phyloP scores from a whole-genome alignment of 192 early-diverging fungal species.

The Gryganskiella cystojenkinii region DNA sequence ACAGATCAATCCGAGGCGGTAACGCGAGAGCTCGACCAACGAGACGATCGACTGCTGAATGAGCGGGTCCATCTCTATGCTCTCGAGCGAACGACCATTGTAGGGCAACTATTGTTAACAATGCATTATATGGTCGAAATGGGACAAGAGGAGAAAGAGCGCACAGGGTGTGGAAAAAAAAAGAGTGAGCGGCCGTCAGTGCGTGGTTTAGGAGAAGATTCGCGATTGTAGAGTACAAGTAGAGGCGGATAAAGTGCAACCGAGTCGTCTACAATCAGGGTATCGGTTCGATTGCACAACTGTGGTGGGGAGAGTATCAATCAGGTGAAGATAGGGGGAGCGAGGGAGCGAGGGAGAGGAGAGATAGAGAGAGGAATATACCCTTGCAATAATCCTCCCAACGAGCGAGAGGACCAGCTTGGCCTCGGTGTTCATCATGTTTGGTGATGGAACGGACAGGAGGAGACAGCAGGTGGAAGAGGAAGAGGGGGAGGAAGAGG shows the following conservation, averaged over 20 bases:
- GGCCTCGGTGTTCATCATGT: constrained; percentile 42
- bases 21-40: constrained; percentile 81
- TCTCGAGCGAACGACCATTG: constrained; percentile 43
- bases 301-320: background rate
- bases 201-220: too few species aligned
- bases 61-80: constrained; percentile 78
- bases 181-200: too few species aligned
- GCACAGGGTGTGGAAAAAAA: background rate
- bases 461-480: background rate
- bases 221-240: too few species aligned
- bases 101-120: constrained; percentile 26
- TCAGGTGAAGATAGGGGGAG: background rate
- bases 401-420: constrained; percentile 45
- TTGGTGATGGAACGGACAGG: background rate
- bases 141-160: background rate
- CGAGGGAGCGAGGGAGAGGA: background rate
- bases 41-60: constrained; percentile 83
- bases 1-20: constrained; percentile 75
- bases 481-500: background rate
- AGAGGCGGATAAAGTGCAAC: too few species aligned
- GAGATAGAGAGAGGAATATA: background rate
- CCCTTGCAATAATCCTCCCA: constrained; percentile 44
- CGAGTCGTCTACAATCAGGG: background rate
- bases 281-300: background rate
- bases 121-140: background rate